Evolutionary conservation across 495 filamentous ascomycete species (phyloP).

Genomic region (Amniculicola lignicola): DNA sequence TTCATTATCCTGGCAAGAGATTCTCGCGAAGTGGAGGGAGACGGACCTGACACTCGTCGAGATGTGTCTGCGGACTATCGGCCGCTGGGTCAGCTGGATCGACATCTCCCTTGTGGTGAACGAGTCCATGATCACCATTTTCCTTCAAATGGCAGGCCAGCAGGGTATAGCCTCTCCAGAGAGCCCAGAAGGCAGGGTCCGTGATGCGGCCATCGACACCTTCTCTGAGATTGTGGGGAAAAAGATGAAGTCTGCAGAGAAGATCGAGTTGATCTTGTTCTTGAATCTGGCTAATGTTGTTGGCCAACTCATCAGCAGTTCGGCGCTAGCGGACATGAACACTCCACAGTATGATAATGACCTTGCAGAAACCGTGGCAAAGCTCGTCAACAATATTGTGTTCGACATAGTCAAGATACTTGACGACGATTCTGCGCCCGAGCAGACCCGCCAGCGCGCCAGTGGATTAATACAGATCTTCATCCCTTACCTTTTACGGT

Average conservation of each 20-base stretch:
- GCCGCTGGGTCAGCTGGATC: constrained; percentile 97
- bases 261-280: constrained; percentile 88
- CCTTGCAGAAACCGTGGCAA: constrained; percentile 88
- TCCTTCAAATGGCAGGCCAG: constrained; percentile 72
- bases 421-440: constrained; percentile 56
- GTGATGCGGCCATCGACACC: constrained; percentile 84
- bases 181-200: constrained; percentile 64
- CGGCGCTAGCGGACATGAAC: constrained; percentile 68
- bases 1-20: constrained; percentile 83
- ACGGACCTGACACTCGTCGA: constrained; percentile 73
- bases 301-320: constrained; percentile 73
- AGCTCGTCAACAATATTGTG: constrained; percentile 88
- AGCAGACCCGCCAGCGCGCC: constrained; percentile 57
- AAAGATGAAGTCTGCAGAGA: constrained; percentile 92
- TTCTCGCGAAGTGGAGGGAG: constrained; percentile 75
- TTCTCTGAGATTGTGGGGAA: constrained; percentile 95
- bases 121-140: constrained; percentile 72
- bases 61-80: constrained; percentile 80
- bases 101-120: constrained; percentile 92
- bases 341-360: constrained; percentile 89
- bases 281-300: constrained; percentile 81
- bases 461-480: constrained; percentile 76
- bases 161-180: constrained; percentile 52
- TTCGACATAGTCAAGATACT: constrained; percentile 80
- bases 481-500: constrained; percentile 78